A percentile compares a stretch with the other conserved stretches of the same genome.
Evolutionary conservation across 257 asterid species (phyloP).

Genomic region (Fraxinus anomala): DNA sequence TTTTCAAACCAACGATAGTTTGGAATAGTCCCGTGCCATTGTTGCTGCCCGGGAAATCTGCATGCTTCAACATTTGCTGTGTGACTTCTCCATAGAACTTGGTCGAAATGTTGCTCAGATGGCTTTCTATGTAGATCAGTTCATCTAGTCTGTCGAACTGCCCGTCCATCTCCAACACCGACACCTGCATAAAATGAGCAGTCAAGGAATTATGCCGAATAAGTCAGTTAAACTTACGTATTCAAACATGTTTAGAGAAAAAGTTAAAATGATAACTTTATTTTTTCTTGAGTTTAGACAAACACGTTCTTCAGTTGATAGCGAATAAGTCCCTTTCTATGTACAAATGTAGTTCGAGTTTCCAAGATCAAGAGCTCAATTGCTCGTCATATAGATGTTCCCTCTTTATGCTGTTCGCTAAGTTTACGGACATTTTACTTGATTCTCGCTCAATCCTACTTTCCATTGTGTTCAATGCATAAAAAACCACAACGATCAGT

Average conservation of each 20-base stretch:
- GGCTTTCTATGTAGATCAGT: conserved; percentile 91
- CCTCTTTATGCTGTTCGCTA: not conserved
- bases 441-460: too few relatives aligned
- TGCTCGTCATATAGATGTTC: not conserved
- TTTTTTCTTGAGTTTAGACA: not conserved
- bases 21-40: conserved; percentile 98
- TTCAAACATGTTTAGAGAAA: not conserved
- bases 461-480: too few relatives aligned
- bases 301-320: not conserved
- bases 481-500: not conserved
- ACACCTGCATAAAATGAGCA: conserved; percentile 49
- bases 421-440: too few relatives aligned
- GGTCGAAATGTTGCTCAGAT: conserved; percentile 85
- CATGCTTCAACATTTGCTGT: conserved; percentile 78
- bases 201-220: not conserved
- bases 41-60: conserved; percentile 75
- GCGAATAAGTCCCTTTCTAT: not conserved
- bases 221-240: not conserved
- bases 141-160: conserved; percentile 87
- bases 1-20: conserved; percentile 73
- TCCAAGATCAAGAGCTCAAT: not conserved
- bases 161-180: conserved; percentile 97
- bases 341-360: too few relatives aligned
- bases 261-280: too few relatives aligned
- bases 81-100: conserved; percentile 98